Evolutionary conservation across 169 alveolate species (phyloP), one percentile per base, ranked within the genome.

Genomic region (Babesia ovata): DNA sequence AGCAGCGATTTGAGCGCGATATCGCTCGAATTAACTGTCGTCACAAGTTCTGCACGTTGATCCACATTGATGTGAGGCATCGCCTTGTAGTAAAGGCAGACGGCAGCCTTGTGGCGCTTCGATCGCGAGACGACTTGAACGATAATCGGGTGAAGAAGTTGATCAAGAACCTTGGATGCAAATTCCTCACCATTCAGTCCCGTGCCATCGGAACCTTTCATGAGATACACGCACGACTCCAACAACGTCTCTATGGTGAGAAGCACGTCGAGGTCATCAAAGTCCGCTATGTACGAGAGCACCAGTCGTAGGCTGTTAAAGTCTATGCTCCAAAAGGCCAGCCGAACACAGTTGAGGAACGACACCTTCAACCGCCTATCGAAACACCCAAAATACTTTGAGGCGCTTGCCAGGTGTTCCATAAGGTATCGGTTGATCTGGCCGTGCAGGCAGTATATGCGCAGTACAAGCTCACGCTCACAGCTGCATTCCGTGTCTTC

Each of bases 251-350:
- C 76, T 9, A 67, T 49, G 7, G 65, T 44, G 36, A 67, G 65
- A 7, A 67, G 49, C 29, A 67, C 76, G 48, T 67, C 76, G 21
- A 67, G 26, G 22, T 53, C 65, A 48, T 67, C 76, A 8, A 49
- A 52, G 44, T 53, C 76, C 3, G 60, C 63, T 0, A 67, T 29
- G 58, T 67, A 67, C 8, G 76, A 21, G 8, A 67, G 63, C 19
- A 67, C n/a, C 45, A 53, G 7, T 66, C 76, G 48, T 24, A 67
- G 63, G 21, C 76, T 67, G 57, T 67, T 53, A 26, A 67, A 67
- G 45, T 67, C 76, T 4, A 67, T 67, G 65, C 54, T 67, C 76
- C 76, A 67, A 6, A 67, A 28, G 12, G 76, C 49, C 54, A 67
- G 56, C 10, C 76, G 26, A 4, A 67, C 59, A n/a, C 76, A 67